Evolutionary conservation across 768 basidiomycete genomes (phyloP).

Genomic region (Russula vinacea): DNA sequence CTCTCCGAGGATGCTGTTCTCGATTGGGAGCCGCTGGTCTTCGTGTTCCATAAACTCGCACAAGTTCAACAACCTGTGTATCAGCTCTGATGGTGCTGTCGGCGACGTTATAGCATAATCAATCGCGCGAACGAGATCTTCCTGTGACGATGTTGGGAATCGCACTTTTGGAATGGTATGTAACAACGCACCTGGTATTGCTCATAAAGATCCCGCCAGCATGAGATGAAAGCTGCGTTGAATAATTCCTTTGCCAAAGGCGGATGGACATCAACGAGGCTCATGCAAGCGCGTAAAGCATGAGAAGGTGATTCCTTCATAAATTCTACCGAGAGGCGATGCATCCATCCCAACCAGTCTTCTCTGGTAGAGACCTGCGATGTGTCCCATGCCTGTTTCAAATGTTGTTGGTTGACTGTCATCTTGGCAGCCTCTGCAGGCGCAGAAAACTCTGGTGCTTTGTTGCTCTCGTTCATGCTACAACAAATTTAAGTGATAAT

Average conservation of each 20-base stretch:
- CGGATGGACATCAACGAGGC: constrained; percentile 84
- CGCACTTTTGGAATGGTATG: not conserved
- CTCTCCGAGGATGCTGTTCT: constrained; percentile 88
- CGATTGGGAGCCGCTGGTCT: constrained; percentile 91
- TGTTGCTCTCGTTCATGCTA: constrained; percentile 57
- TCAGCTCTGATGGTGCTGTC: constrained; percentile 79
- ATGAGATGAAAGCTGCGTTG: constrained; percentile 97
- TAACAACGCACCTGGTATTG: constrained; percentile 76
- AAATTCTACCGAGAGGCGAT: constrained; percentile 86
- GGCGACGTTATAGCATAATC: constrained; percentile 78
- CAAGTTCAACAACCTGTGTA: constrained; percentile 86
- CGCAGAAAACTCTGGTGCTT: constrained; percentile 69
- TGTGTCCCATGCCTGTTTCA: constrained; percentile 95
- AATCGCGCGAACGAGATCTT: constrained; percentile 89
- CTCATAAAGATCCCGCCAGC: constrained; percentile 94
- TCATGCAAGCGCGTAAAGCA: constrained; percentile 96
- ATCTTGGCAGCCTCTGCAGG: constrained; percentile 81
- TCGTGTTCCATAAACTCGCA: constrained; percentile 99
- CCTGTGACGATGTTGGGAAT: constrained; percentile 46
- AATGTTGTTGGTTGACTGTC: constrained; percentile 92
- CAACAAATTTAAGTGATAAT: constrained; percentile 2
- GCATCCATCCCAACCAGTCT: constrained; percentile 97
- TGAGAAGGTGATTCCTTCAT: constrained; percentile 99
- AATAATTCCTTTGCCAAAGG: constrained; percentile 93
- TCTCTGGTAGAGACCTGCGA: constrained; percentile 71